Evolutionary conservation across 495 filamentous ascomycete genomes (phyloP).

Genomic region (Aspergillus cavernicola): DNA sequence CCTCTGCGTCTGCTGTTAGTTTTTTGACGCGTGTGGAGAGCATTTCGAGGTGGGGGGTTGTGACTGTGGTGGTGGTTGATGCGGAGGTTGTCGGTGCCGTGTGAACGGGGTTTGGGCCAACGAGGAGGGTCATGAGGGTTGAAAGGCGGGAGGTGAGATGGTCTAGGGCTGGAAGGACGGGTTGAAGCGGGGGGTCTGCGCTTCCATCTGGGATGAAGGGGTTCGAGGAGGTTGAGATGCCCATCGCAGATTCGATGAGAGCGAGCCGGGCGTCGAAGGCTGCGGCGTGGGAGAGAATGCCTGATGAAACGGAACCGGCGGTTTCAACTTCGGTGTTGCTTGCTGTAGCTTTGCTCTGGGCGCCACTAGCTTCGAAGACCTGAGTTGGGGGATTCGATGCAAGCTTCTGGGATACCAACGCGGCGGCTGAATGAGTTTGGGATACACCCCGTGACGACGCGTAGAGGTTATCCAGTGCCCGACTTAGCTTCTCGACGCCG

Average conservation of each 20-base stretch:
- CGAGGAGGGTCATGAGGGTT: conserved; percentile 40
- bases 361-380: neutral
- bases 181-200: conserved; percentile 65
- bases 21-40: conserved; percentile 70
- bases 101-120: conserved; percentile 37
- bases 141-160: conserved; percentile 47
- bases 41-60: conserved; percentile 59
- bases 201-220: conserved; percentile 57
- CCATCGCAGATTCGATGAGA: conserved; percentile 75
- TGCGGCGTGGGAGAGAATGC: conserved; percentile 70
- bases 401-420: conserved; percentile 33
- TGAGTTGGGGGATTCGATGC: conserved; percentile 13
- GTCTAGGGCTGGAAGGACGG: conserved; percentile 74
- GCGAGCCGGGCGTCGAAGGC: conserved; percentile 82
- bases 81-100: conserved; percentile 19
- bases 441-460: conserved; percentile 37
- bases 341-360: conserved; percentile 1
- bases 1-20: conserved; percentile 74
- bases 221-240: conserved; percentile 65
- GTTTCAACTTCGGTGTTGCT: conserved; percentile 7
- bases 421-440: conserved; percentile 34
- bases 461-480: conserved; percentile 55
- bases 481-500: conserved; percentile 58
- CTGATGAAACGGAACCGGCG: conserved; percentile 52
- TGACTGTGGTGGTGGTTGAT: conserved; percentile 24